phyloP scores from a whole-genome alignment of 116 monocot species.

The Cymodocea nodosa region DNA sequence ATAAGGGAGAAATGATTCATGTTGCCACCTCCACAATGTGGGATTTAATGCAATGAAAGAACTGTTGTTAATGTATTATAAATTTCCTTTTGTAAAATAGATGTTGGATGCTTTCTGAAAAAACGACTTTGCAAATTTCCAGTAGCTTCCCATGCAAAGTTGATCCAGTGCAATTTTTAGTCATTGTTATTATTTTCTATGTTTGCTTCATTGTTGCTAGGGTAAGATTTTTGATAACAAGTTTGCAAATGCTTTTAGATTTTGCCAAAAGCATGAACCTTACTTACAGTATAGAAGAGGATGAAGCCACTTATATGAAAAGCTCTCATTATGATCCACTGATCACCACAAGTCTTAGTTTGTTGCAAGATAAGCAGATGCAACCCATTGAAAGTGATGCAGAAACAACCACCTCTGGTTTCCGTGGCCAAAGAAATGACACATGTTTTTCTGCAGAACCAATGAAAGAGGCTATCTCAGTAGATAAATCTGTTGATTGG shows the following conservation, averaged over 20 bases:
- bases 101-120: too few species aligned
- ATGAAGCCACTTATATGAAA: constrained; percentile 53
- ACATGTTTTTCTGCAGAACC: constrained; percentile 47
- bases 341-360: constrained; percentile 10
- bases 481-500: constrained; percentile 16
- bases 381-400: constrained; percentile 20
- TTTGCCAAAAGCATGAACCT: constrained; percentile 32
- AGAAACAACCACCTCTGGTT: constrained; percentile 17
- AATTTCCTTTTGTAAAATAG: too few species aligned
- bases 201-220: too few species aligned
- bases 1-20: too few species aligned
- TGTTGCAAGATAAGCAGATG: constrained; percentile 13
- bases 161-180: too few species aligned
- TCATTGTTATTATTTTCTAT: too few species aligned
- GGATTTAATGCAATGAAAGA: too few species aligned
- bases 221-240: background rate
- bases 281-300: constrained; percentile 56
- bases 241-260: constrained; percentile 21
- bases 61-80: too few species aligned
- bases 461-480: constrained; percentile 50
- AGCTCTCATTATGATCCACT: constrained; percentile 30
- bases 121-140: too few species aligned
- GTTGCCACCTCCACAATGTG: too few species aligned
- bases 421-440: constrained; percentile 26
- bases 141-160: too few species aligned